Conservation (phyloP, 305 asterid genomes). For the Fraxinus albicans region DNA sequence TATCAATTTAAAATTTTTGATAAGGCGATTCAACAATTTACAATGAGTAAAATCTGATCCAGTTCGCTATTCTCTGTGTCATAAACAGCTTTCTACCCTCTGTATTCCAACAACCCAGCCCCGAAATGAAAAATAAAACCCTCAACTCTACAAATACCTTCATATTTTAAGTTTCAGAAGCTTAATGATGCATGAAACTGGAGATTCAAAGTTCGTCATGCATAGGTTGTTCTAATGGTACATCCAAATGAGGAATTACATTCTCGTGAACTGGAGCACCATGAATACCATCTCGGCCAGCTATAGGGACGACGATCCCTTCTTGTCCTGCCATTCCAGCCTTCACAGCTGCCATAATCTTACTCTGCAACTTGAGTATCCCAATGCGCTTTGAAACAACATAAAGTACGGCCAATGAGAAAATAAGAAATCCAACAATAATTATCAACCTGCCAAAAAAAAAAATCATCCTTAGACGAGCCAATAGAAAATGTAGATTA, state of each 20-base stretch:
- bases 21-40: background rate
- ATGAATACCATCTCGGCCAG: constrained; percentile 37
- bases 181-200: background rate
- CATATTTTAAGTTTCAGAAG: background rate
- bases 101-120: background rate
- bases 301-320: constrained; percentile 39
- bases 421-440: constrained; percentile 57
- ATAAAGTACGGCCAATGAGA: constrained; percentile 88
- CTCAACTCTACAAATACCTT: background rate
- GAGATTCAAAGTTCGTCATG: constrained; percentile 72
- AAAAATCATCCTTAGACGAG: constrained; percentile 2
- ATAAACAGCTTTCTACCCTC: background rate
- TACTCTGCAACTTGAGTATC: constrained; percentile 74
- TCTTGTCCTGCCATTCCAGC: constrained; percentile 66
- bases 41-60: background rate
- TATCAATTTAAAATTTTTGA: background rate
- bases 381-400: constrained; percentile 95
- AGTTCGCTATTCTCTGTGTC: background rate
- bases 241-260: constrained; percentile 38
- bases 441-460: constrained; percentile 59
- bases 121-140: background rate
- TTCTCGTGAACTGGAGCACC: constrained; percentile 46
- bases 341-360: constrained; percentile 63
- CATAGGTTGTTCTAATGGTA: constrained; percentile 55
- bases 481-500: background rate